phyloP scores from a whole-genome alignment of 2,329 filamentous ascomycete genomes.

The Setomelanomma holmii region DNA sequence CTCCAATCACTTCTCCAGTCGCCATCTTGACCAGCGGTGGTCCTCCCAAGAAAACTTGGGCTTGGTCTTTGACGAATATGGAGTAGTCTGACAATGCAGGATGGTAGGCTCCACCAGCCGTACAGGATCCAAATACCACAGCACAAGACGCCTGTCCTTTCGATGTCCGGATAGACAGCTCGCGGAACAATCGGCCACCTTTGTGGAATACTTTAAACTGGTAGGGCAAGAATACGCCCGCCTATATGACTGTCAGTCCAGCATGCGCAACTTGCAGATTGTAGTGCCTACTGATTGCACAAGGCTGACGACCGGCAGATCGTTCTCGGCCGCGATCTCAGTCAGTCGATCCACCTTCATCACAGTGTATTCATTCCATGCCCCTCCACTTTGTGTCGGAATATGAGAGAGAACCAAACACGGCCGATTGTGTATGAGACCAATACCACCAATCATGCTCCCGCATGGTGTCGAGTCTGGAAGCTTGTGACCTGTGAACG shows the following conservation, averaged over 20 bases:
- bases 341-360: constrained; percentile 49
- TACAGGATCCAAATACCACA: constrained; percentile 55
- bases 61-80: constrained; percentile 53
- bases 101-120: constrained; percentile 53
- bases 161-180: constrained; percentile 43
- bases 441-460: constrained; percentile 51
- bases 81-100: constrained; percentile 54
- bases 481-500: constrained; percentile 48
- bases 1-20: constrained; percentile 52
- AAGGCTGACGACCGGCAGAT: constrained; percentile 49
- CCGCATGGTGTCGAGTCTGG: constrained; percentile 41
- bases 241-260: constrained; percentile 20
- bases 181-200: constrained; percentile 50
- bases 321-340: constrained; percentile 50
- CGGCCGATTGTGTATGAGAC: constrained; percentile 40
- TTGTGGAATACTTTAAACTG: constrained; percentile 57
- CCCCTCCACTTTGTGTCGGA: constrained; percentile 52
- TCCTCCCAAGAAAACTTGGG: constrained; percentile 55
- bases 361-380: constrained; percentile 51
- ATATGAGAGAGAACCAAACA: constrained; percentile 53
- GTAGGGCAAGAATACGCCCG: constrained; percentile 53
- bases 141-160: constrained; percentile 52
- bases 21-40: constrained; percentile 58
- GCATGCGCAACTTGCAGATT: background rate
- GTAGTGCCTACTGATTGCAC: constrained; percentile 45